Evolutionary conservation across 2,329 filamentous ascomycete species (phyloP), one percentile per base, ranked within the genome.

Genomic region (Paracamarosporium sp.): DNA sequence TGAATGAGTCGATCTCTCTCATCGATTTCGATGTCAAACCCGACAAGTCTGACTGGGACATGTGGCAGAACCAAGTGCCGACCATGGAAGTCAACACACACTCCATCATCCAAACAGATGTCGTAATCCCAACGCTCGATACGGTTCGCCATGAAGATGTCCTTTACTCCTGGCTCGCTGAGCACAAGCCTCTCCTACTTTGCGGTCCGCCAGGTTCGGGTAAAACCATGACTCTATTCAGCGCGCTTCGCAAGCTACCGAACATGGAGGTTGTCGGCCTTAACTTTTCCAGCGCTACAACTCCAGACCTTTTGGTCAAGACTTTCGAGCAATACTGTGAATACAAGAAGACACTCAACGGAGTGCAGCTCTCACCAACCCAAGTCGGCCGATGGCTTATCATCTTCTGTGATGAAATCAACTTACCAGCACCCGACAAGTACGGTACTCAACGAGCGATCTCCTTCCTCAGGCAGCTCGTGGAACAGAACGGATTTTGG

Each of bases 151-250:
- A 99, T 69, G 95, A 99, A 77, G 95, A 98, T 78, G 92, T 99
- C n/a, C 84, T 99, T 15, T 99, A 99, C 81, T 99, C 96, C 3
- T 99, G 95, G 95, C 87, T 99, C 43, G 95, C 96, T 15, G 95
- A 99, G 76, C 95, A 99, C 76, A 99, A 99, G 81, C 95, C 96
- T 12, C 83, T 99, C 17, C 83, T 99, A 51, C 89, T 99, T 15
- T 99, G 95, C 75, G 96, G 95, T 77, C 96, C 95, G 73, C 95
- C 95, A 57, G 95, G 95, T 81, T 99, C 95, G 50, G 95, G 95
- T 83, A 99, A 99, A 82, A 99, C 95, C 4, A 99, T 99, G 95
- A 99, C 95, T 11, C 83, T 99, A 12, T 99, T 99, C 82, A 97
- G 94, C 74, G 95, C 95, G 31, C 86, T 99, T 53, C 90, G 95